Base-by-base conservation (phyloP, 306 rosid species). In the Mucuna pruriens region DNA sequence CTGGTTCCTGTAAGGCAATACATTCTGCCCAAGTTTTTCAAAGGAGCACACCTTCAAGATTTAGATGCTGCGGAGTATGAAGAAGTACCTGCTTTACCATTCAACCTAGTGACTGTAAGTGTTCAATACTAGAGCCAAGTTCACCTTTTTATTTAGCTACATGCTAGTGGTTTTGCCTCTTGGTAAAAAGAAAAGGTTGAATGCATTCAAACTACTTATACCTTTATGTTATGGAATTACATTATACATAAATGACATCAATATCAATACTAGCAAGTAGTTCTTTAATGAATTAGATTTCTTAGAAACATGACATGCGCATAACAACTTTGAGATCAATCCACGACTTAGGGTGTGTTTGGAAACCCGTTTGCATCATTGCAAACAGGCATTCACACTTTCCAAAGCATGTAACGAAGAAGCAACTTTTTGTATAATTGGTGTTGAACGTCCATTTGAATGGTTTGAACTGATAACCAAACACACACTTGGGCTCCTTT, bases 1-100 rank as follows among this genome's bases (percentile, higher is more conserved):
- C 86, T 92, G 82, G 92, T 92, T 89, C 97, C 97, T 52, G 92
- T 92, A 57, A 88, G 97, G 81, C 97, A 89, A 66, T 92, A 90
- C 85, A 86, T 92, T 82, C 83, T 92, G 81, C 95, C 97, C 78
- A 92, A 84, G 89, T 85, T 90, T 76, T 92, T 92, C 84, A 89
- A 88, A 88, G 90, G 83, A 0, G 92, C 84, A 29, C 91, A 89
- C 80, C 97, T 92, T 82, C 97, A 92, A 82, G 94, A 89, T 75
- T 82, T 92, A 80, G 97, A 92, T 80, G 97, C 95, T 20, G 92
- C 94, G 19, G 94, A 90, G 80, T 92, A 90, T 80, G 95, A 89
- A 86, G 97, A 89, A 78, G 84, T 61, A n/a, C 82, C 88, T 20
- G 89, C 91, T 46, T 52, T 89, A 75, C 63, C 91, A n/a, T 88